Evolutionary conservation across 345 rosid species (phyloP).

Genomic region (Hirschfeldia incana): DNA sequence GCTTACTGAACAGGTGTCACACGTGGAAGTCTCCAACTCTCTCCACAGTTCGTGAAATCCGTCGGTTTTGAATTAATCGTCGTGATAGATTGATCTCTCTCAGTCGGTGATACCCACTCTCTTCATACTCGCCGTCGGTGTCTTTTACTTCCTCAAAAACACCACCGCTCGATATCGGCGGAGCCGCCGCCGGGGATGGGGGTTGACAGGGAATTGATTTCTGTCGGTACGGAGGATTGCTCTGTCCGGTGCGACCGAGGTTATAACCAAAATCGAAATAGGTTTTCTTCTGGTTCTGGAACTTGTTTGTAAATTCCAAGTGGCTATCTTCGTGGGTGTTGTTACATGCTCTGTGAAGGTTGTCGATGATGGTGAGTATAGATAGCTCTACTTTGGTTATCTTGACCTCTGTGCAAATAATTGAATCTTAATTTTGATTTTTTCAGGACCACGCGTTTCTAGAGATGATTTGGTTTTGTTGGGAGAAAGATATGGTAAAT

Average conservation of each 20-base stretch:
- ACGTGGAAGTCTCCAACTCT: too few relatives aligned
- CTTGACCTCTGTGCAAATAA: not conserved
- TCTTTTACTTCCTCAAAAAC: conserved; percentile 61
- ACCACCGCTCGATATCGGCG: conserved; percentile 75
- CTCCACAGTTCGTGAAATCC: too few relatives aligned
- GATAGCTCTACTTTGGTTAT: not conserved
- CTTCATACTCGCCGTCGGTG: conserved; percentile 52
- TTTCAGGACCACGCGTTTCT: conserved; percentile 77
- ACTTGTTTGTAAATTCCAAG: too few relatives aligned
- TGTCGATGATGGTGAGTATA: conserved; percentile 76
- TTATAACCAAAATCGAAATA: too few relatives aligned
- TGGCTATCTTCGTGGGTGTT: conserved; percentile 64
- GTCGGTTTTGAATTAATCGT: too few relatives aligned
- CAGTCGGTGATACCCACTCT: conserved; percentile 56
- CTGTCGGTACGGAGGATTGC: conserved; percentile 22
- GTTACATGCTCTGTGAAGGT: conserved; percentile 69
- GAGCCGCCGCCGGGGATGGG: conserved; percentile 61
- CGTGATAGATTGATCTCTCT: too few relatives aligned
- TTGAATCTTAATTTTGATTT: conserved; percentile 12
- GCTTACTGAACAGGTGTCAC: too few relatives aligned
- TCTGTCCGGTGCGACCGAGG: too few relatives aligned
- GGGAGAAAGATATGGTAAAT: conserved; percentile 87
- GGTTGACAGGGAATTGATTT: conserved; percentile 46
- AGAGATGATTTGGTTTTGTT: conserved; percentile 82
- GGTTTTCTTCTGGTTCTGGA: too few relatives aligned